phyloP scores from a whole-genome alignment of 176 grass and related monocot species.

The Panicum miliaceum region DNA sequence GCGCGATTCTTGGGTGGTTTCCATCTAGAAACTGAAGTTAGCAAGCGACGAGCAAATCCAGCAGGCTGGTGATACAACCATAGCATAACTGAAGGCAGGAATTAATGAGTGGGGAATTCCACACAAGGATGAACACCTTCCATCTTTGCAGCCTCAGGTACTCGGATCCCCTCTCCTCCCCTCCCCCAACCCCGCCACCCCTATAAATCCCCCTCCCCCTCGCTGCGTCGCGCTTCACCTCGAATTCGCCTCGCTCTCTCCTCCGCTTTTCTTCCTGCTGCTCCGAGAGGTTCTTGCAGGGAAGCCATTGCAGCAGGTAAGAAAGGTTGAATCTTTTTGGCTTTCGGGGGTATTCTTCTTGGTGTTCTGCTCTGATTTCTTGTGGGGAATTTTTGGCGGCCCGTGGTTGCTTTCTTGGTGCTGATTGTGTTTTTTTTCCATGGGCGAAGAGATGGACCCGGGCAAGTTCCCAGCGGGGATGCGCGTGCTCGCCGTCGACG shows the following conservation, averaged over 20 bases:
- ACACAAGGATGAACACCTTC: not conserved
- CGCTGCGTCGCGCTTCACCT: not conserved
- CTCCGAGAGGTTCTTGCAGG: not conserved
- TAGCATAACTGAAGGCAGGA: not conserved
- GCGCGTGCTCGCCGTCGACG: constrained; percentile 55
- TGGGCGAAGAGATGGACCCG: not conserved
- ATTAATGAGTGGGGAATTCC: not conserved
- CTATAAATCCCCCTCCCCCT: not conserved
- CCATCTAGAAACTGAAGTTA: constrained; percentile 9
- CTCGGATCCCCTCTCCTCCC: not conserved
- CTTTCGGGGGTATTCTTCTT: not conserved
- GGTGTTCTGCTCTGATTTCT: constrained; percentile 13
- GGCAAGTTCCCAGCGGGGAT: constrained; percentile 51
- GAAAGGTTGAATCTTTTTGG: not conserved
- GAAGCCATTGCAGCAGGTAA: not conserved
- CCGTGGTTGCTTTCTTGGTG: not conserved
- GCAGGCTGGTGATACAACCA: not conserved
- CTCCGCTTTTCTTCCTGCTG: not conserved
- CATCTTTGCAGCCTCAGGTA: not conserved
- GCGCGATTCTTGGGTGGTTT: not conserved
- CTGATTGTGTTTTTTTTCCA: not conserved
- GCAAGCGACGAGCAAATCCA: not conserved
- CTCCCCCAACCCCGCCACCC: not conserved
- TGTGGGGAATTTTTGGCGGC: not conserved
- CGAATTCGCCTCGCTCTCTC: not conserved